Conservation (phyloP, 2,329 filamentous ascomycete species). For the Apiospora malaysiana region DNA sequence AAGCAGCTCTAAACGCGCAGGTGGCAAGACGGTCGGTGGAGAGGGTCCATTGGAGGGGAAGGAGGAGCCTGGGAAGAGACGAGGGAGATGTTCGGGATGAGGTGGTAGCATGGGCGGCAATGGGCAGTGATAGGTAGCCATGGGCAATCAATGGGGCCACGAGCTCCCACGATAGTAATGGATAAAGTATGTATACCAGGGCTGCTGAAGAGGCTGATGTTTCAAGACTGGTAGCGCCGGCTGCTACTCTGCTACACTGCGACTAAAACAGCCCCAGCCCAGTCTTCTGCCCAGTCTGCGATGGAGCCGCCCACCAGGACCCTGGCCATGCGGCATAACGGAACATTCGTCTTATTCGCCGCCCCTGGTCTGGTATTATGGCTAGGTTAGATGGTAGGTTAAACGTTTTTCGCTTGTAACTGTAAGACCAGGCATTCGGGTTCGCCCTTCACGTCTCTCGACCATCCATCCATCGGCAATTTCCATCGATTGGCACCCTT, state of each 20-base stretch:
- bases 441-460: too few relatives aligned
- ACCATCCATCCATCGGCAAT: too few relatives aligned
- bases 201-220: not conserved
- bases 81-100: not conserved
- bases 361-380: too few relatives aligned
- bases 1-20: not conserved
- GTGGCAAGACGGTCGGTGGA: slow-evolving; percentile 14
- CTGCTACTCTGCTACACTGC: not conserved
- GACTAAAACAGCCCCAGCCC: not conserved
- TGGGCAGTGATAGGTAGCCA: not conserved
- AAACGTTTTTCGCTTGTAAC: not conserved
- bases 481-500: too few relatives aligned
- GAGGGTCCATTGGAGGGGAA: not conserved
- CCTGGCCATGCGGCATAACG: not conserved
- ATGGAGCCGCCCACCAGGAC: not conserved
- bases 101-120: not conserved
- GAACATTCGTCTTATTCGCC: slow-evolving; percentile 5
- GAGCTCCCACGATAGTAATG: not conserved
- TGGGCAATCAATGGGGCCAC: not conserved
- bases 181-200: not conserved
- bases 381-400: too few relatives aligned
- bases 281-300: not conserved
- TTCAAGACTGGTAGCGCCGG: slow-evolving; percentile 3
- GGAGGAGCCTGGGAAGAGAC: too few relatives aligned
- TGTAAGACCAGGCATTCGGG: not conserved